Base-by-base conservation (phyloP, 1,139 yeast species). In the Suhomyces maxii region DNA sequence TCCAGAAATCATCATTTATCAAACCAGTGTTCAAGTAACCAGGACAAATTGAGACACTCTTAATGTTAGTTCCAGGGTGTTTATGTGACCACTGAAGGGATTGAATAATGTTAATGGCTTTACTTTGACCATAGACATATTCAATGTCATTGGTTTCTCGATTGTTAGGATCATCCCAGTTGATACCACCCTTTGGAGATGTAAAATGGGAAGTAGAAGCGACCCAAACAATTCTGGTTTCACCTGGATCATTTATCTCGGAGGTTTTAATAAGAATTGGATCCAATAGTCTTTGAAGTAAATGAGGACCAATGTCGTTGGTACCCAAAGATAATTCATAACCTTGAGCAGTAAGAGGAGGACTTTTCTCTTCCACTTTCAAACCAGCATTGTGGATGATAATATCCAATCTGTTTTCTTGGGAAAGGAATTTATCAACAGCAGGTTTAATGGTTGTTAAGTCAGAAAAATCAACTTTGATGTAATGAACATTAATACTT, bases 321-420 rank as follows among this genome's bases (percentile, higher is more conserved):
- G 76, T 69, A 9, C 81, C 83, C 44, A 77, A 66, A 55, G 74
- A 78, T 33, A 69, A 57, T 45, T 79, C 82, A 49, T 63, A 64
- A 1, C 79, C 81, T 54, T 74, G 79, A 12, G 42, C 38, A 14
- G 42, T 40, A 18, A 18, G 3, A 18, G 23, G 23, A 18, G 23
- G 3, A 10, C 68, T 68, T n/a, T 57, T 56, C 9, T 71, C 68
- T 1, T 79, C 73, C 13, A 63, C 59, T 75, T 74, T 77, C 12
- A 79, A 68, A 37, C 84, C 60, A 8, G 83, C 83, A 60, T 79
- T 78, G 53, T 77, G 76, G 40, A 79, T 68, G 12, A 76, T 67
- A 11, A 75, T 64, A 51, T 77, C 77, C 30, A 79, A 51, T 12
- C 69, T 56, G 4, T 55, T 41, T 35, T 55, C 62, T 8, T 39